phyloP scores from a whole-genome alignment of 2,329 filamentous ascomycete species.

The Aspergillus sergii region DNA sequence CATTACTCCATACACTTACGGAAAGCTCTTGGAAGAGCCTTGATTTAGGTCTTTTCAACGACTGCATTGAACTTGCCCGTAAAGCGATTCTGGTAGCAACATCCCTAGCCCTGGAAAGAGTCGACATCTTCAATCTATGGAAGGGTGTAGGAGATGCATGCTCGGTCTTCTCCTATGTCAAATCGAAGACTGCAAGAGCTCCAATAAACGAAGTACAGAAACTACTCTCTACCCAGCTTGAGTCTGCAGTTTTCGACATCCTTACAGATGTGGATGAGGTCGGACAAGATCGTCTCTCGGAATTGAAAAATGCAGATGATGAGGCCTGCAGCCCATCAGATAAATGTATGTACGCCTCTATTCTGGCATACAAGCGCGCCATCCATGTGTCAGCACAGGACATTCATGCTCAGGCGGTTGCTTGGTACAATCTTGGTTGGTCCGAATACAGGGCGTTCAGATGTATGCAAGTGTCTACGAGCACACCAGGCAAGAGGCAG shows the following conservation, averaged over 20 bases:
- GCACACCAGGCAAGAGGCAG: constrained; percentile 53
- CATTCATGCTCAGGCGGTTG: constrained; percentile 86
- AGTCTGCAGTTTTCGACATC: constrained; percentile 58
- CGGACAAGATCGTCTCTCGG: constrained; percentile 43
- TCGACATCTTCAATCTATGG: constrained; percentile 90
- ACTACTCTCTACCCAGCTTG: constrained; percentile 60
- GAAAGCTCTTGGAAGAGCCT: constrained; percentile 78
- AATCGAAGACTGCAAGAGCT: constrained; percentile 65
- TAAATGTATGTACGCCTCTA: constrained; percentile 68
- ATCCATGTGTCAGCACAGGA: constrained; percentile 74
- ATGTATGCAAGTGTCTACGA: constrained; percentile 55
- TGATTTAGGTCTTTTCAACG: constrained; percentile 83
- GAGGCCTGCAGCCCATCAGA: constrained; percentile 42
- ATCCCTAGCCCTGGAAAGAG: constrained; percentile 61
- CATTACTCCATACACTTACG: constrained; percentile 82
- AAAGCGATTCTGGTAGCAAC: constrained; percentile 70
- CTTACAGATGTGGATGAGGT: constrained; percentile 72
- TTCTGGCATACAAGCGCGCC: constrained; percentile 85
- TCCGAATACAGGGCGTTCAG: constrained; percentile 81
- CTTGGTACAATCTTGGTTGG: constrained; percentile 96
- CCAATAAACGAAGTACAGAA: constrained; percentile 59
- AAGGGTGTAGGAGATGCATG: constrained; percentile 89
- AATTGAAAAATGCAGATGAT: constrained; percentile 35
- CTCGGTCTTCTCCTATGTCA: constrained; percentile 78
- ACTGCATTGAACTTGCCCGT: constrained; percentile 70